Base-by-base conservation (phyloP, 495 filamentous ascomycete genomes). In the Penicillium steckii region DNA sequence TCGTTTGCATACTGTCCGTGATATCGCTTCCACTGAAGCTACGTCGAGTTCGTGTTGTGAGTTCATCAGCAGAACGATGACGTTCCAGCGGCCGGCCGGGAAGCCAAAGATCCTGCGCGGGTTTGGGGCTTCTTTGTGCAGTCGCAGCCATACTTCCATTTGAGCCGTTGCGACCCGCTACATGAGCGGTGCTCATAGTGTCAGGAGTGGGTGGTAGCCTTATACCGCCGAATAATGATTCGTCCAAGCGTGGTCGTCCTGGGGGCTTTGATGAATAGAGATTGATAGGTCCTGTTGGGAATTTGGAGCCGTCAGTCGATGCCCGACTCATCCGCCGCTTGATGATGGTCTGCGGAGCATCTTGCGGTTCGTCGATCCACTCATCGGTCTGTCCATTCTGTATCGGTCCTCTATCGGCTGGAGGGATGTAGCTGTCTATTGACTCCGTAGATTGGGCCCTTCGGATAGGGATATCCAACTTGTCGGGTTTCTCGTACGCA, bases 141-240 rank as follows among this genome's bases (percentile, higher is more conserved):
- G 52, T 37, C 4, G 57, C 61, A 22, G 52, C 43, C 48, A 69
- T 67, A 45, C 71, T 75, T 18, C 65, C 61, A 30, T 70, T 64
- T 5, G 74, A 77, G 7, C 71, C 56, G 26, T 69, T 72, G 5
- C 59, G 53, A 8, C 57, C 62, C 5, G 45, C 53, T 27, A 59
- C 66, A 46, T 68, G 62, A 42, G 68, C 68, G 1, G 72, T 75
- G 35, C 67, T 74, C 74, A 77, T 75, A 2, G 74, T 77, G 23
- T 77, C 74, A 3, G 74, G 74, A 0, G 74, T 77, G 7, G 71
- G 74, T 30, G 74, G 74, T 5, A 77, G 61, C 18, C 61, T 61
- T 2, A 65, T 32, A 6, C 67, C 67, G 2, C 64, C 71, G 53
- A 75, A 77, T 5, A 66, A 32, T 7, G 66, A 57, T 21, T 60